Percentiles rank a stretch among this genome's conserved stretches.
Evolutionary conservation across 768 basidiomycete species (phyloP).

Genomic region (Calocera cornea): DNA sequence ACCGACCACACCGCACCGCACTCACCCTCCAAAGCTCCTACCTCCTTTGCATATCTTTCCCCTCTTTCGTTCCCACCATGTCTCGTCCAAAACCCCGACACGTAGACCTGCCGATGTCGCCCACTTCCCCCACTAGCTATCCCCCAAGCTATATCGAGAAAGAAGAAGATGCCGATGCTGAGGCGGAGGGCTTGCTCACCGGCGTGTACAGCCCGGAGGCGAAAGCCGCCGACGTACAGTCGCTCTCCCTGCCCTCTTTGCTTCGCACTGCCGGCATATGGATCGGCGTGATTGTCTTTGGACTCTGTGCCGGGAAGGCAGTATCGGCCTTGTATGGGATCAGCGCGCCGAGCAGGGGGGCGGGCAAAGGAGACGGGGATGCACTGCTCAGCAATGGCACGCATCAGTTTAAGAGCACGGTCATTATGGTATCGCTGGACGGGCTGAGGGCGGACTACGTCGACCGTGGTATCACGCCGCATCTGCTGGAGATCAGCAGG

Average conservation of each 20-base stretch:
- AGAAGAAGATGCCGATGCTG: not conserved
- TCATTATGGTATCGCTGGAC: constrained; percentile 76
- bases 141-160: not conserved
- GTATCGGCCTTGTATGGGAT: not conserved
- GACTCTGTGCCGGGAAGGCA: not conserved
- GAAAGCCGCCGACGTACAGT: not conserved
- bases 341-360: not conserved
- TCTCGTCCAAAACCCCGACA: not conserved
- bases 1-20: not conserved
- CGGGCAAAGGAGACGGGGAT: not conserved
- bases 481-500: constrained; percentile 65
- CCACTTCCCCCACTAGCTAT: not conserved
- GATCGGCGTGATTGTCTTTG: not conserved
- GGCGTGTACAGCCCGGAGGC: not conserved
- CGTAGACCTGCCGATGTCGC: not conserved
- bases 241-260: not conserved
- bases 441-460: constrained; percentile 78
- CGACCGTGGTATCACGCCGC: constrained; percentile 71
- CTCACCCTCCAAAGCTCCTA: not conserved
- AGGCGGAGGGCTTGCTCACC: not conserved
- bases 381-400: constrained; percentile 54
- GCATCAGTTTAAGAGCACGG: constrained; percentile 65
- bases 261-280: constrained; percentile 1
- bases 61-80: not conserved
- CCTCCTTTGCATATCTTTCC: not conserved